Base-by-base conservation (phyloP, 1,284 basidiomycete genomes). In the Tilletia caries region DNA sequence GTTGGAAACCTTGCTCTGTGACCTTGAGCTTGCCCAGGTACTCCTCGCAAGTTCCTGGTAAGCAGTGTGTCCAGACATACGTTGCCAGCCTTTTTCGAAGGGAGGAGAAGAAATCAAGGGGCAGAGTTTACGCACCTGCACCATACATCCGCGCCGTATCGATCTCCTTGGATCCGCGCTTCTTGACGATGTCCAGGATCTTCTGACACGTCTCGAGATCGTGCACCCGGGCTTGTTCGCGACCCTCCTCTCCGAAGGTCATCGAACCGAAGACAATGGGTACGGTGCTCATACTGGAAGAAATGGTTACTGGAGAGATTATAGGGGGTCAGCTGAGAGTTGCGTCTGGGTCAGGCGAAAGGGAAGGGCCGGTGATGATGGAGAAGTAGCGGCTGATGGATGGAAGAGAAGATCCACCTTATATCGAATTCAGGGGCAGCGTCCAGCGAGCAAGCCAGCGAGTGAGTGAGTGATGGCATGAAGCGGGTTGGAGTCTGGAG, bases 141-240 rank as follows among this genome's bases (percentile, higher is more conserved):
- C 74, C 74, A 76, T 89, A 89, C 18, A 83, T 80, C 1, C 86
- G 85, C 20, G 89, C 87, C 3, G 87, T 88, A 77, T 89, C 89
- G 60, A 78, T 69, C 80, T 87, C 86, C 43, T 73, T 84, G 74
- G 89, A 88, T 0, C 89, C 89, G 79, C 89, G 88, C 6, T 84
- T 83, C 37, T 86, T 85, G 79, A 89, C 89, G 34, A 86, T 85
- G 73, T 89, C 87, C 33, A 89, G 80, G 66, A 89, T 89, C 1
- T 84, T 84, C 58, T 86, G 85, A 29, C 88, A 85, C 20, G 86
- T 86, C 69, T 86, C 83, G 43, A 89, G 72, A 71, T 87, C 85
- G 73, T 87, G 85, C 3, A 89, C 86, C 2, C 88, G 85, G 1
- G 87, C 86, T 54, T 86, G 85, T 29, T 85, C 84, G 65, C 81